A percentile compares a stretch with the other conserved stretches of the same genome.
phyloP scores from a whole-genome alignment of 768 basidiomycete species.

The Hygrophoropsis aurantiaca region DNA sequence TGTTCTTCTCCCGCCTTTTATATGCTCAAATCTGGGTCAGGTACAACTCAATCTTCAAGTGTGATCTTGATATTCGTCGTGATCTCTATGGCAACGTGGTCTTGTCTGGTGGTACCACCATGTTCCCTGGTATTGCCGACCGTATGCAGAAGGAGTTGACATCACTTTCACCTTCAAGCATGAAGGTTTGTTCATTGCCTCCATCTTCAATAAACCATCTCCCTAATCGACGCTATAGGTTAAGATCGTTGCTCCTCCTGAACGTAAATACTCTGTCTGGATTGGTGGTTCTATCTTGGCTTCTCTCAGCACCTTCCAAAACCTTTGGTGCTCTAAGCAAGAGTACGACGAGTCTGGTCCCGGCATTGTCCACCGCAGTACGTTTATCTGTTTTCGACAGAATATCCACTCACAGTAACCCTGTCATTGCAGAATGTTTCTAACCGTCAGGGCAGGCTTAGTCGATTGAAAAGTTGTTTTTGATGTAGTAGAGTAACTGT shows the following conservation, averaged over 20 bases:
- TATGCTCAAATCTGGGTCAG: slow-evolving; percentile 28
- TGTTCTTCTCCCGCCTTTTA: slow-evolving; percentile 1
- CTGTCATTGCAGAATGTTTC: slow-evolving; percentile 20
- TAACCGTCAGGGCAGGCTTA: slow-evolving; percentile 18
- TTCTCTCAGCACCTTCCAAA: slow-evolving; percentile 94
- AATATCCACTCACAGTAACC: background rate
- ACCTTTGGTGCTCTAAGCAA: slow-evolving; percentile 91
- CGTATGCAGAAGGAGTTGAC: slow-evolving; percentile 86
- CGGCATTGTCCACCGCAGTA: slow-evolving; percentile 78
- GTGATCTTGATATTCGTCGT: slow-evolving; percentile 64
- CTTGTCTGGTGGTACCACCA: slow-evolving; percentile 82
- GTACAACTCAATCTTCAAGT: slow-evolving; percentile 61
- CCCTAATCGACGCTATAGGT: slow-evolving; percentile 41
- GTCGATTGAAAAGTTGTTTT: slow-evolving; percentile 18
- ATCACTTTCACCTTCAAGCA: slow-evolving; percentile 65
- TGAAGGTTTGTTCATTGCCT: slow-evolving; percentile 57
- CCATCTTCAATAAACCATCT: background rate
- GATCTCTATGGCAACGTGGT: slow-evolving; percentile 35
- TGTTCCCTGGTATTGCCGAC: slow-evolving; percentile 96
- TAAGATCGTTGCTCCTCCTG: slow-evolving; percentile 92
- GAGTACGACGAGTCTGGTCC: slow-evolving; percentile 89
- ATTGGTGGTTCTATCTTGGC: slow-evolving; percentile 87
- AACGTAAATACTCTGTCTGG: slow-evolving; percentile 96
- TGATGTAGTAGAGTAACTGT: slow-evolving; percentile 26
- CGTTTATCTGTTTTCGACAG: slow-evolving; percentile 18